phyloP scores from a whole-genome alignment of 2,329 filamentous ascomycete species.

The Ophiostoma tasmaniense region DNA sequence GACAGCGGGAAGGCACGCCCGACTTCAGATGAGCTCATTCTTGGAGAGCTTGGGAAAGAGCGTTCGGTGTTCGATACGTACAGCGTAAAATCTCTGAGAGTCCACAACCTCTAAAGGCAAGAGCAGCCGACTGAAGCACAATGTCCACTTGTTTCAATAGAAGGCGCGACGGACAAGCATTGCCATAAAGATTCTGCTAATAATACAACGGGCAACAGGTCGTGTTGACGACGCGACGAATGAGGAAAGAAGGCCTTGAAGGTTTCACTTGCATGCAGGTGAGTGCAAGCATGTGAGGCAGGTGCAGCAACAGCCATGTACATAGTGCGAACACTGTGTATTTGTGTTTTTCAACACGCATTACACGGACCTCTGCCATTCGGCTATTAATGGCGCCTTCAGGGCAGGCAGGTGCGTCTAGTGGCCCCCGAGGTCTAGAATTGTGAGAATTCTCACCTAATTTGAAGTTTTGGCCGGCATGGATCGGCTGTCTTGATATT shows the following conservation, averaged over 20 bases:
- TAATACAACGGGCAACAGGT: background rate
- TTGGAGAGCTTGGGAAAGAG: background rate
- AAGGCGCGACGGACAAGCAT: background rate
- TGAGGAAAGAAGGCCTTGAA: constrained; percentile 10
- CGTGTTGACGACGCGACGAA: constrained; percentile 8
- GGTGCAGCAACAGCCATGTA: background rate
- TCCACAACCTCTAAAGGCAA: background rate
- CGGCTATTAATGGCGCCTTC: background rate
- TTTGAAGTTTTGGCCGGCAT: background rate
- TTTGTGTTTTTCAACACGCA: background rate
- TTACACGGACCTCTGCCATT: background rate
- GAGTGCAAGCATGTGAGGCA: background rate
- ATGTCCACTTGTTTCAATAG: background rate
- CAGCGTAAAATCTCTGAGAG: background rate
- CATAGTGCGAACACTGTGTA: background rate
- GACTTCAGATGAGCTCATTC: background rate
- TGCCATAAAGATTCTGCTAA: background rate
- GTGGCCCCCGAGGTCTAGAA: too few relatives aligned
- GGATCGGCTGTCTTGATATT: background rate
- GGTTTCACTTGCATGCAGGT: constrained; percentile 6
- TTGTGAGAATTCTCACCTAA: too few relatives aligned
- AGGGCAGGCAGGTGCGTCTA: background rate
- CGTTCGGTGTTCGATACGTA: background rate
- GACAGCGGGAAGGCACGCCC: background rate
- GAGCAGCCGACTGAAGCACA: background rate